Conservation (phyloP, 2,329 filamentous ascomycete genomes). For the Penicillium sp. region DNA sequence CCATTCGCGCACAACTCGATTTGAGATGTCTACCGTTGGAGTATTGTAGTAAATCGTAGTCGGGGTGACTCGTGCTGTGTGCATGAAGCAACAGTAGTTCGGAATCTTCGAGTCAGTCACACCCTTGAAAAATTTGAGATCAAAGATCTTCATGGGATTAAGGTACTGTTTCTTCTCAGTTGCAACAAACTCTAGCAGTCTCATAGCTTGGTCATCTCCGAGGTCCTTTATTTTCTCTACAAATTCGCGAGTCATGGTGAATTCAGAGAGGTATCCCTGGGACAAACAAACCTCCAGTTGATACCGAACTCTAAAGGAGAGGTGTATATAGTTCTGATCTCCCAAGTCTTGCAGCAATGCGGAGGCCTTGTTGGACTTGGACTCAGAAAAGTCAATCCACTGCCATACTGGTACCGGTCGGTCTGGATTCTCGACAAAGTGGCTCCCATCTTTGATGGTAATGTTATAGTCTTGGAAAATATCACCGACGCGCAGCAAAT, state of each 20-base stretch:
- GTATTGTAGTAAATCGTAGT: constrained; percentile 76
- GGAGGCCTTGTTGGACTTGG: constrained; percentile 25
- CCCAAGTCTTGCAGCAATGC: constrained; percentile 36
- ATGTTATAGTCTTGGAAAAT: constrained; percentile 74
- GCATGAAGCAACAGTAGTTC: constrained; percentile 69
- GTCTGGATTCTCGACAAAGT: constrained; percentile 41
- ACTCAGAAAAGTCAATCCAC: constrained; percentile 39
- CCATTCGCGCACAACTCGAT: constrained; percentile 77
- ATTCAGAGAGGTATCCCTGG: constrained; percentile 70
- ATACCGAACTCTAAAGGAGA: constrained; percentile 75
- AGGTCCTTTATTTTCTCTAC: constrained; percentile 58
- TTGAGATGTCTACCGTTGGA: constrained; percentile 79
- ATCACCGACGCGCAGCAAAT: constrained; percentile 47
- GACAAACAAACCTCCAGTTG: constrained; percentile 94
- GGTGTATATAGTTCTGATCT: constrained; percentile 37
- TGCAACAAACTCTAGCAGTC: constrained; percentile 71
- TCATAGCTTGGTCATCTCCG: constrained; percentile 55
- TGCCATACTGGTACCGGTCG: constrained; percentile 35
- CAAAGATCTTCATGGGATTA: constrained; percentile 72
- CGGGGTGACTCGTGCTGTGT: constrained; percentile 78
- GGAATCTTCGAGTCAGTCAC: constrained; percentile 58
- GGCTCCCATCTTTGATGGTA: constrained; percentile 42
- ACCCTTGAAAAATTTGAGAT: constrained; percentile 46
- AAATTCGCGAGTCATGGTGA: constrained; percentile 68
- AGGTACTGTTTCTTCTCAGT: constrained; percentile 62